Base-by-base conservation (phyloP, 208 protist species). In the Trypanosoma rangeli region DNA sequence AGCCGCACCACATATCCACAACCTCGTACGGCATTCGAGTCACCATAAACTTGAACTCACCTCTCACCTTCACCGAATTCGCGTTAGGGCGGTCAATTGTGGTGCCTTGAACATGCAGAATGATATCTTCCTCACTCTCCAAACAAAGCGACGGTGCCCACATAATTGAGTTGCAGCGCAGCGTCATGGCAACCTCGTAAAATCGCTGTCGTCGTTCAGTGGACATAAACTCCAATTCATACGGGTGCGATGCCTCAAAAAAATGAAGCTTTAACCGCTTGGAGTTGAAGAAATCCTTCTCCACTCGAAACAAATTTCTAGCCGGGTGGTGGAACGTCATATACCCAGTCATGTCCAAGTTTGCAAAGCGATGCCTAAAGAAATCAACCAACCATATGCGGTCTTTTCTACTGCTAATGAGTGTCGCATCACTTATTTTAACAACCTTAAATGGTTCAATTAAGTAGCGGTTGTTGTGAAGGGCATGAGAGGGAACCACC, bases 21-120 rank as follows among this genome's bases (percentile, higher is more conserved):
- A 95, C 83, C 50, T 95, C 90, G 60, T 90, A 92, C 3, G 86
- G 86, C 83, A 90, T 87, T 8, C 83, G 83, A 9, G 86, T 74
- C 26, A 91, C 81, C 46, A 78, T 83, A 60, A 95, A 75, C 28
- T 78, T 76, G 22, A 79, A 66, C 33, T 91, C 83, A 12, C 85
- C 86, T 18, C 42, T 70, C 18, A 87, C 85, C 20, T 24, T 58
- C 20, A 68, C 59, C 16, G 35, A 24, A n/a, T 68, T 73, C 26
- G 60, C 64, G 53, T 75, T 80, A 0, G 82, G 76, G 10, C 81
- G 81, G 10, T 86, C 74, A 42, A 93, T 83, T 0, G 86, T 92
- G n/a, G 84, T 90, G 52, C 90, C 90, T 3, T 80, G 72, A 7
- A 95, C 74, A 18, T 82, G 83, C 42, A 95, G 55, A 24, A 78